Evolutionary conservation across 495 filamentous ascomycete species (phyloP).

Genomic region (Penicillium taxi): DNA sequence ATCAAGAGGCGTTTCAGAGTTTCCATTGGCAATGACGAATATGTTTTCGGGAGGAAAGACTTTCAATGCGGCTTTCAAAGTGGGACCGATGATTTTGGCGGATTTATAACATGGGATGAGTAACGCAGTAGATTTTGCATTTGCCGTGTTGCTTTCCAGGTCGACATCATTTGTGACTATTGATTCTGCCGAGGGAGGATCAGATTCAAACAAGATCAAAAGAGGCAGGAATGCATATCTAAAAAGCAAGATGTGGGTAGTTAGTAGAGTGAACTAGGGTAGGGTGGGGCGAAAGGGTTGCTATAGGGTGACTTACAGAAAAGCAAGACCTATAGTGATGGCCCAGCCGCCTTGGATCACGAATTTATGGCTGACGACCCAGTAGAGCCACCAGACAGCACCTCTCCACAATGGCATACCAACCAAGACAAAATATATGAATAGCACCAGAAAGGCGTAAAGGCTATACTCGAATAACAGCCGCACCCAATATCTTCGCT

Average conservation of each 20-base stretch:
- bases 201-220: constrained; percentile 30
- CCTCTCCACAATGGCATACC: constrained; percentile 38
- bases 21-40: constrained; percentile 40
- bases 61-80: constrained; percentile 37
- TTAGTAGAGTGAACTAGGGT: not conserved
- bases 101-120: constrained; percentile 45
- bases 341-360: constrained; percentile 29
- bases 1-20: constrained; percentile 32
- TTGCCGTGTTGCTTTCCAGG: constrained; percentile 11
- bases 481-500: constrained; percentile 29
- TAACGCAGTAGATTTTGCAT: constrained; percentile 30
- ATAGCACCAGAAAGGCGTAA: constrained; percentile 23
- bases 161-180: constrained; percentile 2
- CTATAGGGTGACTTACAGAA: constrained; percentile 17
- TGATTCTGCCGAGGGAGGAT: constrained; percentile 12
- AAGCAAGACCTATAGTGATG: constrained; percentile 28
- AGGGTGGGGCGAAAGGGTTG: too few relatives aligned
- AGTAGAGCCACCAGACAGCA: constrained; percentile 35
- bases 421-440: constrained; percentile 35
- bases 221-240: constrained; percentile 36
- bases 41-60: constrained; percentile 39
- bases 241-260: not conserved
- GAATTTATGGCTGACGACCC: constrained; percentile 28
- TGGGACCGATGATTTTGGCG: constrained; percentile 32
- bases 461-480: constrained; percentile 28